These are phyloP conservation scores for Aegilops speltoides DNA, from an alignment of 176 grass and related monocot genomes.

Conservation along the genomic window DNA sequence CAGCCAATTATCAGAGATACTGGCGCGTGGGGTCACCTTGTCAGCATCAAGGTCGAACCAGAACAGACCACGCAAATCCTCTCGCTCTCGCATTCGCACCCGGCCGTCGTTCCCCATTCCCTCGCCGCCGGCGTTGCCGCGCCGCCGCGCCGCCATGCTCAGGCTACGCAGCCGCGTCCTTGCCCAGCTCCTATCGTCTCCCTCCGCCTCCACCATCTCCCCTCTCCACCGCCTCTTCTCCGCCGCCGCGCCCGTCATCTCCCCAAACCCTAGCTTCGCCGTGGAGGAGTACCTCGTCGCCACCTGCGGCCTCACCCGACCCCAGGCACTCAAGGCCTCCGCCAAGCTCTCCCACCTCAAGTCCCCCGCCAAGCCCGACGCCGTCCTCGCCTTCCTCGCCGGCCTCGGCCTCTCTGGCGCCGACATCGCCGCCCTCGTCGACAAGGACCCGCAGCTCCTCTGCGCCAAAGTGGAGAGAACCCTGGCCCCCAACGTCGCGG, in stretches of 20 bases:
- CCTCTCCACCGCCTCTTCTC: no score
- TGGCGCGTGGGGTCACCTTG: no score
- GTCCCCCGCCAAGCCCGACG: not conserved
- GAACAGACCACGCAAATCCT: no score
- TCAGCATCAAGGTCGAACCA: no score
- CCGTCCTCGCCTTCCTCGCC: not conserved
- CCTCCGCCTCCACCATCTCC: accelerated
- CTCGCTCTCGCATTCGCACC: no score
- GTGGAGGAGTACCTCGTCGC: not conserved
- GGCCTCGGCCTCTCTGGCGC: not conserved
- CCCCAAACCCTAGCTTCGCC: not conserved
- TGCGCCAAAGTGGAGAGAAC: not conserved
- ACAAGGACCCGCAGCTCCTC: not conserved
- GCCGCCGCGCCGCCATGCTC: no score
- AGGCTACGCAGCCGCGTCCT: no score
- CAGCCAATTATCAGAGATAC: no score
- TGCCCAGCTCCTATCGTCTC: no score
- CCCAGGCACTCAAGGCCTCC: not conserved
- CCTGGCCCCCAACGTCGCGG: not conserved
- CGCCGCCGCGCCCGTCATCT: no score
- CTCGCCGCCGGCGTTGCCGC: no score
- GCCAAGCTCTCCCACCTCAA: not conserved
- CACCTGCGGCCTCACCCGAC: not conserved
- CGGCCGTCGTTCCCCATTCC: no score
- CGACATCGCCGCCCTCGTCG: not conserved